Conservation (phyloP, 2,329 filamentous ascomycete genomes). For the Calonectria henricotiae region DNA sequence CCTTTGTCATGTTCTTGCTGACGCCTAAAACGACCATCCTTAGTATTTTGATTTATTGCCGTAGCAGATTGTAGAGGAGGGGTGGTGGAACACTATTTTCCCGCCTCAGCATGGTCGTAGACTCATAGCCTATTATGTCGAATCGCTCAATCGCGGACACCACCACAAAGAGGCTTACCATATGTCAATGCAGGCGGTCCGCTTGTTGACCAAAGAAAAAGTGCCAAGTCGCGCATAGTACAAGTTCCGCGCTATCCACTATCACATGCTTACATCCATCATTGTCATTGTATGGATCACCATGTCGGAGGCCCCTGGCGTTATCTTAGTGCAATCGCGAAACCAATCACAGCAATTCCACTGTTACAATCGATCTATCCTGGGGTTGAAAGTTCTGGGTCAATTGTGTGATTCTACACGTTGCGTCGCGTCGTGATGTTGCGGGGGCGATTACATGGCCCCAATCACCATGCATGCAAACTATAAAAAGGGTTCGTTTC, state of each 20-base stretch:
- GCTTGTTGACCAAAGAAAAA: not conserved
- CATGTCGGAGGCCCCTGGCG: conserved; percentile 4
- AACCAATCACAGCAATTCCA: not conserved
- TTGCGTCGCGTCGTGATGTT: not conserved
- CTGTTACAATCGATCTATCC: too few species aligned
- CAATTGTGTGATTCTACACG: not conserved
- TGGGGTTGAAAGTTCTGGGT: too few species aligned
- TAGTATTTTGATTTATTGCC: too few species aligned
- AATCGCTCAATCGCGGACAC: not conserved
- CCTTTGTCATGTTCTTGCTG: too few species aligned
- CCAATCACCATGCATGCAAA: too few species aligned
- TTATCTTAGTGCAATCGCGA: not conserved
- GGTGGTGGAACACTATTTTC: too few species aligned
- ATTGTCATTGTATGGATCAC: not conserved
- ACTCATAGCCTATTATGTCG: not conserved
- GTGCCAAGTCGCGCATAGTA: not conserved
- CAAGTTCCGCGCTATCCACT: too few species aligned
- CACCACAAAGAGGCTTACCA: not conserved
- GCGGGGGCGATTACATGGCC: too few species aligned
- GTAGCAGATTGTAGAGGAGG: too few species aligned
- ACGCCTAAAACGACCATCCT: too few species aligned
- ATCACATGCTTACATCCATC: conserved; percentile 12
- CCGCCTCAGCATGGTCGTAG: too few species aligned
- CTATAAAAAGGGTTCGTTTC: too few species aligned
- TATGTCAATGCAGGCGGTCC: not conserved